Evolutionary conservation across 371 early-diverging fungal genomes (phyloP).

Genomic region (Choanephora cucurbitarum): DNA sequence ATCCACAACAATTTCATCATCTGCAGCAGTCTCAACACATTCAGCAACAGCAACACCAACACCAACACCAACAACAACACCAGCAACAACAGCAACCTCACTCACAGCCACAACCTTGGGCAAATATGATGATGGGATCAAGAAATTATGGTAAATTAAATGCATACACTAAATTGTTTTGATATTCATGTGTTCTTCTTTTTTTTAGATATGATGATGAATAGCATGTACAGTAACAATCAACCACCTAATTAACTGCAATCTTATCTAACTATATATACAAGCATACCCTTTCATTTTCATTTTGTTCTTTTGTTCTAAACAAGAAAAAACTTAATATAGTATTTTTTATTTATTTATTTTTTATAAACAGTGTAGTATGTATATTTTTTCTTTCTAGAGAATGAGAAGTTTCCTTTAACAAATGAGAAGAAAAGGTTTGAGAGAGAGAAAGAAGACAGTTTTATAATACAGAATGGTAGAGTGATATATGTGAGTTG

Average conservation of each 20-base stretch:
- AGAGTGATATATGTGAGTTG: not conserved
- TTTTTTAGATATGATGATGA: constrained; percentile 23
- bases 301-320: too few relatives aligned
- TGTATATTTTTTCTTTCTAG: too few relatives aligned
- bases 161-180: too few relatives aligned
- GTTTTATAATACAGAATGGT: too few relatives aligned
- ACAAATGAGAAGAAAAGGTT: too few relatives aligned
- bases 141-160: constrained; percentile 14
- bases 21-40: not conserved
- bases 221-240: constrained; percentile 10
- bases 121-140: constrained; percentile 11
- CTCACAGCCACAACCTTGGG: not conserved
- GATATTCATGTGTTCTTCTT: too few relatives aligned
- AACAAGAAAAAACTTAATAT: too few relatives aligned
- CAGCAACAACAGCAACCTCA: not conserved
- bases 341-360: too few relatives aligned
- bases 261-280: not conserved
- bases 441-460: too few relatives aligned
- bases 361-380: too few relatives aligned
- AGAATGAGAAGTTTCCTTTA: too few relatives aligned
- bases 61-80: not conserved
- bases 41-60: not conserved
- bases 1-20: not conserved
- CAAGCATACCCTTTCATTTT: not conserved
- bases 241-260: not conserved